These are phyloP conservation scores for Hypomontagnella submonticulosa DNA, from an alignment of 495 filamentous ascomycete genomes.

Conservation along the genomic window DNA sequence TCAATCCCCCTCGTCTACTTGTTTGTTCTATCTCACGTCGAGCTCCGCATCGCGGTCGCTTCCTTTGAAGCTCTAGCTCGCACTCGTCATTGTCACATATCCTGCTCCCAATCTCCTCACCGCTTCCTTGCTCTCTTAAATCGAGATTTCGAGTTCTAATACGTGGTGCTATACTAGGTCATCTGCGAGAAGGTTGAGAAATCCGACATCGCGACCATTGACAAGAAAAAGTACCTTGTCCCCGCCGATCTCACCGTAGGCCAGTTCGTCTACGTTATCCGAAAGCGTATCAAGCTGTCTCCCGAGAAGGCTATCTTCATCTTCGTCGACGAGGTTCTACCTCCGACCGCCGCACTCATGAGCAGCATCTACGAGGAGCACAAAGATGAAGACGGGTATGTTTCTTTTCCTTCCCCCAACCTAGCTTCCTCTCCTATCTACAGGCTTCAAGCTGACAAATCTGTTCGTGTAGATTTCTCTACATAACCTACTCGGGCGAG, in stretches of 20 bases:
- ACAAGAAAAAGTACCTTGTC: conserved; percentile 99
- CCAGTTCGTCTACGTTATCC: conserved; percentile 99
- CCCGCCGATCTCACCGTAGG: conserved; percentile 97
- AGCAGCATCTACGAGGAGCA: conserved; percentile 99
- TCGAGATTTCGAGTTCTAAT: conserved; percentile 14
- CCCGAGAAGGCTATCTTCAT: conserved; percentile 99
- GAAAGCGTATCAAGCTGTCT: conserved; percentile 99
- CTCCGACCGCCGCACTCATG: conserved; percentile 97
- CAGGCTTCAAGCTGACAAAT: conserved; percentile 44
- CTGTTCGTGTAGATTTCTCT: conserved; percentile 55
- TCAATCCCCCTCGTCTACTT: conserved; percentile 14
- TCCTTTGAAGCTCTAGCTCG: not conserved
- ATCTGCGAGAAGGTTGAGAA: conserved; percentile 99
- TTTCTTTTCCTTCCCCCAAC: conserved; percentile 22
- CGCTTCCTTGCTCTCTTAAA: conserved; percentile 19
- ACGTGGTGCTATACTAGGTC: conserved; percentile 66
- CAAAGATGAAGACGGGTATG: conserved; percentile 81
- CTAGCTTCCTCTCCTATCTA: not conserved
- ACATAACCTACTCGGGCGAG: conserved; percentile 94
- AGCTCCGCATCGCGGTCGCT: conserved; percentile 27
- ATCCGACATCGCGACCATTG: conserved; percentile 98
- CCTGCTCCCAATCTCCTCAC: conserved; percentile 19
- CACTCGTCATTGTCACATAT: not conserved
- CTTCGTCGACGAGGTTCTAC: conserved; percentile 98
- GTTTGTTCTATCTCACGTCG: conserved; percentile 13